These are phyloP conservation scores for Zygosaccharomyces sapae DNA, from an alignment of 1,139 yeast species.

Conservation along the genomic window DNA sequence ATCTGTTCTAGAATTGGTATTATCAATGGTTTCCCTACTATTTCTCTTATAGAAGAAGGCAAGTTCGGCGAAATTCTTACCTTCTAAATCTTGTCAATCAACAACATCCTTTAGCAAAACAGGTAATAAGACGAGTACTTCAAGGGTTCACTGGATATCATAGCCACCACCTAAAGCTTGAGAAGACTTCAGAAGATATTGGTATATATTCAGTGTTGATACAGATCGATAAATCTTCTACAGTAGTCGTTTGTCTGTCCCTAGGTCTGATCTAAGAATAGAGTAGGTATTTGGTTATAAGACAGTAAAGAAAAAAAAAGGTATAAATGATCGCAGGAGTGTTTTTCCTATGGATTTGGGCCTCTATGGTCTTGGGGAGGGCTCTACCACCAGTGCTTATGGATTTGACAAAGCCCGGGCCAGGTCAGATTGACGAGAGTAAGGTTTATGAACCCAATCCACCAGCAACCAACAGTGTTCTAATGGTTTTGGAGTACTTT, in stretches of 20 bases:
- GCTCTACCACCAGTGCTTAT: slow-evolving; percentile 1
- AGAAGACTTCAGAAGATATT: background rate
- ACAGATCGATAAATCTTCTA: too few relatives aligned
- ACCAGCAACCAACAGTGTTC: slow-evolving; percentile 28
- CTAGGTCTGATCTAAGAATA: too few relatives aligned
- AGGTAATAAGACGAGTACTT: background rate
- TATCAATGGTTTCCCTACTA: background rate
- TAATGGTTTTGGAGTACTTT: slow-evolving; percentile 26
- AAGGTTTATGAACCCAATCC: slow-evolving; percentile 32
- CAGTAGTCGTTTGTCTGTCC: too few relatives aligned
- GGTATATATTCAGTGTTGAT: background rate
- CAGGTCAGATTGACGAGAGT: slow-evolving; percentile 16
- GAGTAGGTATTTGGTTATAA: background rate
- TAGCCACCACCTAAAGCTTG: background rate
- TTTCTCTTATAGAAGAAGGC: too few relatives aligned
- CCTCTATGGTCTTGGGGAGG: background rate
- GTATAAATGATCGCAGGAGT: background rate
- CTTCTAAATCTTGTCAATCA: background rate
- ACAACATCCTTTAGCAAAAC: background rate
- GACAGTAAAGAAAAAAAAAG: background rate
- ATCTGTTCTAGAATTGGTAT: too few relatives aligned
- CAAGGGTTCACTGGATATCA: background rate
- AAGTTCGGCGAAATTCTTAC: background rate
- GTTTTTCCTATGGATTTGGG: slow-evolving; percentile 3
- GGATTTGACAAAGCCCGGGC: slow-evolving; percentile 1